phyloP scores from a whole-genome alignment of 371 early-diverging fungal species.

The Smittium mucronatum region DNA sequence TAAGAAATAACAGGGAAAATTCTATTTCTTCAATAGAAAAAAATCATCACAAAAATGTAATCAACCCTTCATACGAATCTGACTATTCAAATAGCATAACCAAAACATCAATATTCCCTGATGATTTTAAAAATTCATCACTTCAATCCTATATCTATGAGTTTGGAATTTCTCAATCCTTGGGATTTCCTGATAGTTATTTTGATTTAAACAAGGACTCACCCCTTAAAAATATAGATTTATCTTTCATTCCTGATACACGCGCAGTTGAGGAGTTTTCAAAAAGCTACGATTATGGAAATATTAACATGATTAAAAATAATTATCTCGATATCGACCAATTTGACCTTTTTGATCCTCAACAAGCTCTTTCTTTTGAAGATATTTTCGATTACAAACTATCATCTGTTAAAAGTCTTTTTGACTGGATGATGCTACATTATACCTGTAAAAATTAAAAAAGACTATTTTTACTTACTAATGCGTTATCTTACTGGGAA shows the following conservation, averaged over 20 bases:
- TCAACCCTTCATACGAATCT: neutral
- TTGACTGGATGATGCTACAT: neutral
- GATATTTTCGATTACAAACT: neutral
- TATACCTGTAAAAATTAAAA: neutral
- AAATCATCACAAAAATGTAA: neutral
- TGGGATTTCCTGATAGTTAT: neutral
- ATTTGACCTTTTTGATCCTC: neutral
- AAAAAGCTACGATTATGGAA: neutral
- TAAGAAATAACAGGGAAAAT: neutral
- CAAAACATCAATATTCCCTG: no score
- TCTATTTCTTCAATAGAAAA: neutral
- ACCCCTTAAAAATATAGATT: neutral
- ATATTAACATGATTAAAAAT: neutral
- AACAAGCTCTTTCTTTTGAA: neutral
- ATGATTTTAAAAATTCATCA: no score
- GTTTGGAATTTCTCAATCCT: neutral
- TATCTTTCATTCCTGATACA: neutral
- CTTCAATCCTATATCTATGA: neutral
- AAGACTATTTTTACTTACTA: no score
- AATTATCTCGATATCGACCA: neutral
- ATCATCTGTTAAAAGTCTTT: neutral
- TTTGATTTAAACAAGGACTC: neutral
- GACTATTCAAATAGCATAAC: neutral
- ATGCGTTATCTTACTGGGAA: no score
- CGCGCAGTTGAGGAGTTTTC: neutral